phyloP scores from a whole-genome alignment of 78 protist species.

The Monosiga brevicollis region DNA sequence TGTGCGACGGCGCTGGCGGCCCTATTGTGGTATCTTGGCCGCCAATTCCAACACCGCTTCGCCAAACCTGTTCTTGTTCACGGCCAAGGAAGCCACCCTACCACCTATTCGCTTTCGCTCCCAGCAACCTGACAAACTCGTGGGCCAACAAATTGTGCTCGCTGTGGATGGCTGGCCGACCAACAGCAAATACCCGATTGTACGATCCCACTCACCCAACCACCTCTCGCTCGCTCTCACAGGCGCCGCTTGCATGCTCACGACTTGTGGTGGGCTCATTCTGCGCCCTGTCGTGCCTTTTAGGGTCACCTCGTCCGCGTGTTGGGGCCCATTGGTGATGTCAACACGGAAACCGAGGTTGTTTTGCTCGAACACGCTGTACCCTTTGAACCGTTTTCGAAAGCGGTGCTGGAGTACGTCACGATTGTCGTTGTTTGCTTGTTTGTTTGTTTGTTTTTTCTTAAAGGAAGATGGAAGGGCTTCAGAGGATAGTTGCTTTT shows the following conservation, averaged over 20 bases:
- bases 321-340: slow-evolving; percentile 34
- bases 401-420: background rate
- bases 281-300: slow-evolving; percentile 24
- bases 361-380: slow-evolving; percentile 44
- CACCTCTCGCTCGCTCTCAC: background rate
- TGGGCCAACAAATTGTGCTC: slow-evolving; percentile 12
- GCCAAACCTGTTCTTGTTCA: slow-evolving; percentile 22
- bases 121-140: slow-evolving; percentile 19
- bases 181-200: background rate
- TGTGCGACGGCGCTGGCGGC: slow-evolving; percentile 58
- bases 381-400: background rate
- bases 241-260: too few species aligned
- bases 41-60: background rate
- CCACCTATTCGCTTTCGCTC: slow-evolving; percentile 46
- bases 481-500: too few species aligned
- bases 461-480: too few species aligned
- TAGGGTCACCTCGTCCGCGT: slow-evolving; percentile 38
- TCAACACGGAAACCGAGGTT: slow-evolving; percentile 20
- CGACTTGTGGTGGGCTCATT: too few species aligned
- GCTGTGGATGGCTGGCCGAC: background rate
- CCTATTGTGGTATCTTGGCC: slow-evolving; percentile 51
- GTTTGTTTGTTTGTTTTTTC: too few species aligned
- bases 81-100: slow-evolving; percentile 42
- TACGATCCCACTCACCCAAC: background rate
- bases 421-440: too few species aligned